Evolutionary conservation across 208 protist genomes (phyloP).

Genomic region (Sergeia podlipaevii): DNA sequence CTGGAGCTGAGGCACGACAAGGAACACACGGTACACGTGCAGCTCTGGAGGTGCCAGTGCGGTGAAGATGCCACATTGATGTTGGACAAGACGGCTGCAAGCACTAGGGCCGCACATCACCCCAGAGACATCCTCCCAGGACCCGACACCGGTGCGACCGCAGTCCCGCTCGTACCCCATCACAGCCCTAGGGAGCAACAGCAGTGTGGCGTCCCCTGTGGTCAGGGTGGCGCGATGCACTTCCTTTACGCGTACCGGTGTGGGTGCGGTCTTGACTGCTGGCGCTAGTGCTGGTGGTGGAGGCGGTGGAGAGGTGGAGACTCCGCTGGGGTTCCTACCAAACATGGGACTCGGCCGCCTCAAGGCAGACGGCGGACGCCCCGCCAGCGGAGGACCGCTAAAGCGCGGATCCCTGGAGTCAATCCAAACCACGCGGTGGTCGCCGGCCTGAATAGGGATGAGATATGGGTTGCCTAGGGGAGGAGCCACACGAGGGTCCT

Average conservation of each 20-base stretch:
- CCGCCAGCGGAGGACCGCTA: neutral
- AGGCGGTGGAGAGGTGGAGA: neutral
- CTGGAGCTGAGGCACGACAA: slow-evolving; percentile 35
- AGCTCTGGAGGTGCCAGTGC: slow-evolving; percentile 6
- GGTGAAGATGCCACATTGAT: slow-evolving; percentile 55
- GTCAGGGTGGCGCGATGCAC: neutral
- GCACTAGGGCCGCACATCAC: slow-evolving; percentile 49
- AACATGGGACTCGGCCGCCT: neutral
- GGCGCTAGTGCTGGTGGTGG: neutral
- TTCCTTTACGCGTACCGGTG: neutral
- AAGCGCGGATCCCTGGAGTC: neutral
- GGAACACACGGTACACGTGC: slow-evolving; percentile 40
- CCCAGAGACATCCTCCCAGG: slow-evolving; percentile 39
- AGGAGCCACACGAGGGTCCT: too few species aligned
- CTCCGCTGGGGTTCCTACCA: neutral
- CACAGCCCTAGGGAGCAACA: slow-evolving; percentile 41
- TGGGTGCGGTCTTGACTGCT: neutral
- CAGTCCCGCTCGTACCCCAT: slow-evolving; percentile 35
- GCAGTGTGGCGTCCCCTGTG: slow-evolving; percentile 5
- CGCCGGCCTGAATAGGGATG: slow-evolving; percentile 1
- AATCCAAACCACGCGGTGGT: neutral
- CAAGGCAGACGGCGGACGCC: neutral
- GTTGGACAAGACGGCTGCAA: slow-evolving; percentile 43
- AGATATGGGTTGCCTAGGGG: too few species aligned
- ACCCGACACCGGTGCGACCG: slow-evolving; percentile 17